Evolutionary conservation across 768 basidiomycete genomes (phyloP).

Genomic region (Cyclocybe aegerita): DNA sequence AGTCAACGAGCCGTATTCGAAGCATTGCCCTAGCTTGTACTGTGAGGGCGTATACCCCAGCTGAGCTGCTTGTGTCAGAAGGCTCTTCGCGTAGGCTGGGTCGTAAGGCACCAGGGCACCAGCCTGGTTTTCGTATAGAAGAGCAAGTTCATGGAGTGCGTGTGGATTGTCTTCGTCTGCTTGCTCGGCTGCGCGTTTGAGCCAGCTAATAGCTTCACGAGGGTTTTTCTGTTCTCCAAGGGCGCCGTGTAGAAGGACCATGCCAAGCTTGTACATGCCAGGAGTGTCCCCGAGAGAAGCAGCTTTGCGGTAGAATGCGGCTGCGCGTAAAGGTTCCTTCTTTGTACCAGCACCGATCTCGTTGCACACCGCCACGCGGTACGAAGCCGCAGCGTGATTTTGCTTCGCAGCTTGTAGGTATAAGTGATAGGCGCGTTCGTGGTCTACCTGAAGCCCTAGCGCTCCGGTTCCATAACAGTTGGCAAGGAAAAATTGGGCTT

Average conservation of each 20-base stretch:
- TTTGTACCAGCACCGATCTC: conserved; percentile 97
- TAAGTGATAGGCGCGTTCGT: conserved; percentile 95
- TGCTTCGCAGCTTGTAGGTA: conserved; percentile 98
- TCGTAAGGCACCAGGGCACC: conserved; percentile 75
- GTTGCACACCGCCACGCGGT: conserved; percentile 98
- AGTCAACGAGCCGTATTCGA: conserved; percentile 85
- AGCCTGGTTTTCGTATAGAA: conserved; percentile 74
- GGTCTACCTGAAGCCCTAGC: conserved; percentile 94
- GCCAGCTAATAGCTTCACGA: conserved; percentile 92
- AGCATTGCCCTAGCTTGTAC: conserved; percentile 93
- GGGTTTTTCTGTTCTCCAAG: conserved; percentile 83
- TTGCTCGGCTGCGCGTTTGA: conserved; percentile 92
- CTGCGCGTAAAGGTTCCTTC: conserved; percentile 83
- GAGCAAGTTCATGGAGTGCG: conserved; percentile 92
- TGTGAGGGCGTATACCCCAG: conserved; percentile 93
- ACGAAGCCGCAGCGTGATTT: conserved; percentile 92
- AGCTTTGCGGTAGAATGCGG: conserved; percentile 95
- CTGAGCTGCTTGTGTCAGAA: conserved; percentile 89
- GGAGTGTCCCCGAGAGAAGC: conserved; percentile 95
- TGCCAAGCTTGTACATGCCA: conserved; percentile 99
- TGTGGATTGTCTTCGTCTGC: conserved; percentile 99
- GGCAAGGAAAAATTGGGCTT: conserved; percentile 98
- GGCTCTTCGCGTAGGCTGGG: conserved; percentile 76
- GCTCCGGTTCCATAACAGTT: conserved; percentile 96
- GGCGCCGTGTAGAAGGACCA: conserved; percentile 86